phyloP scores from a whole-genome alignment of 345 rosid species.

The Pistacia atlantica region DNA sequence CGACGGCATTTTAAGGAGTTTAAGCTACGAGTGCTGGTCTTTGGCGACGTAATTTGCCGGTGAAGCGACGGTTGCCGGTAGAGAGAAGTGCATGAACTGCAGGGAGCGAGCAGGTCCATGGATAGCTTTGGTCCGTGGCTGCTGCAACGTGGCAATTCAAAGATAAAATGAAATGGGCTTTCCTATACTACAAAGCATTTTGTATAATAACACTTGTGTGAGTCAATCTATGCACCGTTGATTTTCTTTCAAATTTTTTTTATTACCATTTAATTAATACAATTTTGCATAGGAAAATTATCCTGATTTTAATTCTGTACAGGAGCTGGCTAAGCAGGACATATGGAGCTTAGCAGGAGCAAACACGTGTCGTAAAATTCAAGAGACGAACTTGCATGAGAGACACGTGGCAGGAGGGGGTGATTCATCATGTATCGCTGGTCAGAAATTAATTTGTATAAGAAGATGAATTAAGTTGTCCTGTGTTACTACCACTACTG shows the following conservation, averaged over 20 bases:
- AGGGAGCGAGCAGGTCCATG: slow-evolving; percentile 55
- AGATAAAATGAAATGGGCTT: neutral
- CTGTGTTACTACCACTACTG: too few relatives aligned
- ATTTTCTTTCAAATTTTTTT: too few relatives aligned
- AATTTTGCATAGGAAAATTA: too few relatives aligned
- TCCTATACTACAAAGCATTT: neutral
- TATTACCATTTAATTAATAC: neutral
- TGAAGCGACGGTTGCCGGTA: slow-evolving; percentile 26
- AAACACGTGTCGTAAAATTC: slow-evolving; percentile 15
- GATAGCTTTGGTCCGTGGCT: slow-evolving; percentile 4
- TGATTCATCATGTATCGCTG: too few relatives aligned
- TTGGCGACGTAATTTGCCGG: slow-evolving; percentile 19
- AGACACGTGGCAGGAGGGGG: slow-evolving; percentile 24
- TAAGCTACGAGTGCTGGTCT: neutral
- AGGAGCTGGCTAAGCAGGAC: too few relatives aligned
- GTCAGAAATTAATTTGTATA: too few relatives aligned
- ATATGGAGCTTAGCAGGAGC: neutral
- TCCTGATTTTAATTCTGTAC: too few relatives aligned
- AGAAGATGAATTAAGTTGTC: too few relatives aligned
- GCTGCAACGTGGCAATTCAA: slow-evolving; percentile 7
- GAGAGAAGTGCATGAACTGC: slow-evolving; percentile 32
- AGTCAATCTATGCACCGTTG: neutral
- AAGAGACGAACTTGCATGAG: slow-evolving; percentile 1
- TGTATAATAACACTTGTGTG: neutral
- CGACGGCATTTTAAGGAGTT: slow-evolving; percentile 31